Base-by-base conservation (phyloP, 2,329 filamentous ascomycete genomes). In the Basipetospora chlamydospora region DNA sequence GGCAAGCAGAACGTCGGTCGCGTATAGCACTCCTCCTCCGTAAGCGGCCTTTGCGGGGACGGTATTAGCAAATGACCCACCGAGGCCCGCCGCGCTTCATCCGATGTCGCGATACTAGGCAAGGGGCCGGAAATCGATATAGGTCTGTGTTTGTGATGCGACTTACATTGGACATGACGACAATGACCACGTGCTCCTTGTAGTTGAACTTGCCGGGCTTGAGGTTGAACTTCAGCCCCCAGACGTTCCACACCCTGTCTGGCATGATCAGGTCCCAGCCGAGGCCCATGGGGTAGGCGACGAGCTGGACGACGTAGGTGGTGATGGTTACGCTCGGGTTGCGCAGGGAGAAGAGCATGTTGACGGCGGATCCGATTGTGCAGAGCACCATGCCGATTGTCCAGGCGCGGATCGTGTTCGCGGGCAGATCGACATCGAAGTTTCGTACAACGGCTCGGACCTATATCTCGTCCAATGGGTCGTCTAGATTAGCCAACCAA, bases 401-500 rank as follows among this genome's bases (percentile, higher is more conserved):
- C 74, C 74, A 79, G 23, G 73, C 73, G 34, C 74, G 71, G 39
- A 78, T 60, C 15, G 74, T 78, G 50, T 76, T 78, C 45, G 64
- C 64, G n/a, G 73, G 69, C 17, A 77, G 59, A 45, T 77, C 73
- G 44, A 75, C 65, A 46, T 80, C 75, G 48, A 68, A 66, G 49
- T 78, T 79, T 41, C 70, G 61, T 13, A 80, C 75, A 13, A 76
- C 70, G 18, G 74, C 70, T 45, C 75, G 70, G 38, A 79, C 75
- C 58, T 77, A 59, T 17, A 22, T n/a, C n/a, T n/a, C n/a, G n/a
- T n/a, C n/a, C n/a, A n/a, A n/a, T n/a, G n/a, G n/a, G n/a, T n/a
- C n/a, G n/a, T n/a, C n/a, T n/a, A 21, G 12, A 17, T 33, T 11
- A 33, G 30, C 26, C 13, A 25, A 16, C 8, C 26, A 29, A n/a